phyloP scores from a whole-genome alignment of 345 rosid genomes.

The Cardamine resedifolia region DNA sequence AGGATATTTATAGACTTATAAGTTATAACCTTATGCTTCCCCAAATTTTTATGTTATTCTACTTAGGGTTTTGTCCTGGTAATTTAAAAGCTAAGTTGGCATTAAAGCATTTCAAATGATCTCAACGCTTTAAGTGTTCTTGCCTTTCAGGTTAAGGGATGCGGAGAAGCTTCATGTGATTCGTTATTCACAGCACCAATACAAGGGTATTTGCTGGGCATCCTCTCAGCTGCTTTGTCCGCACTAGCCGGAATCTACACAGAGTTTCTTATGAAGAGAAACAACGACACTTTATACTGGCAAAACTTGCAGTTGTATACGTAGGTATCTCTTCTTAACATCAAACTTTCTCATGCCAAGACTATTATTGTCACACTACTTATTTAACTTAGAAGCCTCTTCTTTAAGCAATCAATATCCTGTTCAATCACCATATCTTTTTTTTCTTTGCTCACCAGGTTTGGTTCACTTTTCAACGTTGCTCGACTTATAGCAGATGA shows the following conservation, averaged over 20 bases:
- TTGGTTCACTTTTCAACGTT: conserved; percentile 83
- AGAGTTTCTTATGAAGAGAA: conserved; percentile 96
- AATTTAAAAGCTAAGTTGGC: background rate
- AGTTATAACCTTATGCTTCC: background rate
- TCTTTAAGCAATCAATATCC: background rate
- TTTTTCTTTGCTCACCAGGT: conserved; percentile 44
- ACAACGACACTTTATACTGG: conserved; percentile 91
- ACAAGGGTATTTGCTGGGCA: conserved; percentile 82
- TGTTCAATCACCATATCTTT: background rate
- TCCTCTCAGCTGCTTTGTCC: conserved; percentile 86
- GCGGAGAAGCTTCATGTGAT: conserved; percentile 83
- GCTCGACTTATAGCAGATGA: conserved; percentile 81
- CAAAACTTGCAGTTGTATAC: conserved; percentile 90
- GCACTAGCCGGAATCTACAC: conserved; percentile 96
- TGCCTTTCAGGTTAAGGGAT: conserved; percentile 69
- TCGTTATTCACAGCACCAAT: conserved; percentile 89
- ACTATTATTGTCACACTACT: background rate
- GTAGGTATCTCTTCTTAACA: conserved; percentile 63
- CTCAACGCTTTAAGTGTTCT: background rate
- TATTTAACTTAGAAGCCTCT: background rate
- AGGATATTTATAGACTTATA: background rate
- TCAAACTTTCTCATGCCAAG: conserved; percentile 19
- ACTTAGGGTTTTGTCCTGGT: background rate
- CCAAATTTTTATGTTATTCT: background rate
- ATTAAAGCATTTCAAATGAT: background rate